Base-by-base conservation (phyloP, 352 stramenopile species). In the Globisporangium iwayamae region DNA sequence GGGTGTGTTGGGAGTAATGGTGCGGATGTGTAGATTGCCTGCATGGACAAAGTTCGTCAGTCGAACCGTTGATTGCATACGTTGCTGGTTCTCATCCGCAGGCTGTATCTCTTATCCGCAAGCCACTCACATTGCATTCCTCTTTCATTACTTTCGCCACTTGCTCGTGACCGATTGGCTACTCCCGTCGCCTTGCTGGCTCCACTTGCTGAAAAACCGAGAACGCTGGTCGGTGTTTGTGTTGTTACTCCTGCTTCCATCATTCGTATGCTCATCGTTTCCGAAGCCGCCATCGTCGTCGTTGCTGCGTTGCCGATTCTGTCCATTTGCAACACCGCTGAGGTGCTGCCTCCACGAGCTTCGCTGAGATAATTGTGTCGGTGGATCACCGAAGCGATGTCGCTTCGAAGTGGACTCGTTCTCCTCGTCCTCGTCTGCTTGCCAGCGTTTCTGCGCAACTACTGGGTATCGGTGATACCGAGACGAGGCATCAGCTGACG, bases 271-370 rank as follows among this genome's bases (percentile, higher is more conserved):
- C 11, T 63, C 30, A n/a, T 43, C 50, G 53, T 36, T 6, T 25
- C 46, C 58, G 2, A 25, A 34, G 20, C 32, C 32, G 25, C 1
- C 25, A 28, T 48, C 58, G 4, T 63, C 30, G 4, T 56, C 22
- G n/a, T 56, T 46, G 48, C 22, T 34, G 30, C 38, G 56, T 18
- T 61, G 60, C 30, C 20, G 32, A 9, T 43, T 53, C 20, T 53
- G 8, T 18, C 47, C 48, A 20, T 11, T 30, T 2, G 38, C 30
- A 28, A 39, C 22, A 18, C 60, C 14, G 11, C 60, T 60, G 2
- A 67, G 45, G 22, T 56, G 63, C 63, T 68, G 55, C 7, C 55
- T 68, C 63, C 63, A 68, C 18, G 63, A 59, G 20, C 7, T 51
- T 30, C n/a, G 60, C 60, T 59, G 53, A 1, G 14, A 38, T 20